Percentiles rank a stretch among this genome's conserved stretches.
Evolutionary conservation across 2,329 filamentous ascomycete genomes (phyloP).

Genomic region (Fusarium sp.): DNA sequence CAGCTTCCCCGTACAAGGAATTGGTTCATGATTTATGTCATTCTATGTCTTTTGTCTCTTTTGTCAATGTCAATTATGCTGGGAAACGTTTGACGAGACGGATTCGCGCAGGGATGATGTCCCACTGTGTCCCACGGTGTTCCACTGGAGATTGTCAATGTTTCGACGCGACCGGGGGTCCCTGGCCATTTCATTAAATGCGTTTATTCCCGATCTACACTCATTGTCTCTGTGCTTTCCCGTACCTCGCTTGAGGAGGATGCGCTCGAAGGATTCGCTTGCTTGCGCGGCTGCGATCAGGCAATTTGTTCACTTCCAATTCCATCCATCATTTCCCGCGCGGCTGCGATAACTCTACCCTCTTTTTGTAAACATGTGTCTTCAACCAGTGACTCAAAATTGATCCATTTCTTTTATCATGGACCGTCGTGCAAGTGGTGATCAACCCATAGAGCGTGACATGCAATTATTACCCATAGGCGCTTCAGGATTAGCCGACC

Average conservation of each 20-base stretch:
- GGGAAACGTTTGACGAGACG: neutral
- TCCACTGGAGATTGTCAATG: neutral
- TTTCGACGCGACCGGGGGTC: neutral
- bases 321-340: neutral
- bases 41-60: neutral
- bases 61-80: neutral
- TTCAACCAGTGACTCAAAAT: neutral
- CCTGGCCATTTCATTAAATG: neutral
- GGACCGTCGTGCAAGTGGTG: neutral
- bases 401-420: neutral
- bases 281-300: neutral
- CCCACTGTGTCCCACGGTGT: neutral
- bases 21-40: neutral
- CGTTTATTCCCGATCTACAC: neutral
- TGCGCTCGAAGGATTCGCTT: neutral
- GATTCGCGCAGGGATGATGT: neutral
- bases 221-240: neutral
- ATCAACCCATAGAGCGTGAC: neutral
- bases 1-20: neutral
- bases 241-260: neutral
- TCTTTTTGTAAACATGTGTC: neutral
- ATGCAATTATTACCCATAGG: neutral
- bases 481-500: neutral
- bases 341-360: neutral
- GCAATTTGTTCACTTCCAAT: neutral